phyloP scores from a whole-genome alignment of 2,329 filamentous ascomycete genomes.

The Cercospora sesami region DNA sequence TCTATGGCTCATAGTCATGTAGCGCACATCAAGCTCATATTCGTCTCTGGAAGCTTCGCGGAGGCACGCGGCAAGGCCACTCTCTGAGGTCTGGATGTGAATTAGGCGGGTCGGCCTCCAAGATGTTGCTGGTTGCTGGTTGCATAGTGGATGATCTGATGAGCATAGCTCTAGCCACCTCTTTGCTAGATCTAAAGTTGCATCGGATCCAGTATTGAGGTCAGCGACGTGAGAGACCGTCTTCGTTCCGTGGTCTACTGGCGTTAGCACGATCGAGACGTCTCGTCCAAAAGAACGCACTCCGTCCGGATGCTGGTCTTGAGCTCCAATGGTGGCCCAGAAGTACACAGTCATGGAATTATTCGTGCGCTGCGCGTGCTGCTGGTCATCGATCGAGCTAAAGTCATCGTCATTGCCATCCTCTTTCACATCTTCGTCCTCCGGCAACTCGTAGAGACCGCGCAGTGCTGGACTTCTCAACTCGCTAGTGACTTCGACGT shows the following conservation, averaged over 20 bases:
- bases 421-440: background rate
- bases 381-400: background rate
- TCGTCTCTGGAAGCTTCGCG: background rate
- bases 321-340: conserved; percentile 1
- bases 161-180: background rate
- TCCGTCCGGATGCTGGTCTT: background rate
- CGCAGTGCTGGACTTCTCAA: background rate
- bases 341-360: background rate
- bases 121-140: background rate
- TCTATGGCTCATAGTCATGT: conserved; percentile 8
- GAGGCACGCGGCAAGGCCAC: background rate
- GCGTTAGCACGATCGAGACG: background rate
- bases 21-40: background rate
- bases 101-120: background rate
- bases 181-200: background rate
- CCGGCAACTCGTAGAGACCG: background rate
- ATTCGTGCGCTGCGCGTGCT: background rate
- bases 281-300: background rate
- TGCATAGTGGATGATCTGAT: background rate
- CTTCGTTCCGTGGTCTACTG: background rate
- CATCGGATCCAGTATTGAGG: background rate
- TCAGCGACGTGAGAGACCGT: background rate
- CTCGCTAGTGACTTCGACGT: background rate
- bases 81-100: background rate
- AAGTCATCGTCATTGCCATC: background rate